Evolutionary conservation across 441 rosid genomes (phyloP).

Genomic region (Bruguiera hainesii): DNA sequence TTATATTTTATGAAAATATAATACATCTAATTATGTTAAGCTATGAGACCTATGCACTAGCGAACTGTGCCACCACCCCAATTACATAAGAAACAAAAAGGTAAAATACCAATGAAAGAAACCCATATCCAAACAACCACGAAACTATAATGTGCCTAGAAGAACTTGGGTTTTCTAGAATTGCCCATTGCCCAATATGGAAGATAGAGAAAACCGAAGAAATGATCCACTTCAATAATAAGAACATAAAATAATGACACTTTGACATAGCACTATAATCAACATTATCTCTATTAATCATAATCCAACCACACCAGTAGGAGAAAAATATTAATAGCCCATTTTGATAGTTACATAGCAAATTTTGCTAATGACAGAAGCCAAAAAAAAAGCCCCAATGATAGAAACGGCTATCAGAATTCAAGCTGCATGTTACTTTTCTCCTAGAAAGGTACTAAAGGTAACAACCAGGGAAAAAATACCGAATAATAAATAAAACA

Average conservation of each 20-base stretch:
- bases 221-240: not conserved
- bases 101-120: too few species aligned
- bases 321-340: not conserved
- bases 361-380: not conserved
- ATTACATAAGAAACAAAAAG: too few species aligned
- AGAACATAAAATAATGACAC: not conserved
- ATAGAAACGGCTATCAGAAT: not conserved
- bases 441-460: not conserved
- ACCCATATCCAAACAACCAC: too few species aligned
- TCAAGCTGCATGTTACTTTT: not conserved
- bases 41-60: conserved; percentile 99
- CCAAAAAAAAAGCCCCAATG: not conserved
- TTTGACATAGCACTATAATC: not conserved
- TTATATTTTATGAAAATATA: too few species aligned
- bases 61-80: conserved; percentile 99
- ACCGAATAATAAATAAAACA: not conserved
- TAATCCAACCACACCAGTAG: not conserved
- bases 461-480: not conserved
- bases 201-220: conserved; percentile 6
- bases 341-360: not conserved
- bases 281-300: not conserved
- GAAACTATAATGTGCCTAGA: too few species aligned
- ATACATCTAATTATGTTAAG: conserved; percentile 17
- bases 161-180: not conserved
- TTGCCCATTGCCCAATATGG: not conserved